These are phyloP conservation scores for Cutaneotrichosporon dermatis DNA, from an alignment of 1,284 basidiomycete species.

Conservation along the genomic window DNA sequence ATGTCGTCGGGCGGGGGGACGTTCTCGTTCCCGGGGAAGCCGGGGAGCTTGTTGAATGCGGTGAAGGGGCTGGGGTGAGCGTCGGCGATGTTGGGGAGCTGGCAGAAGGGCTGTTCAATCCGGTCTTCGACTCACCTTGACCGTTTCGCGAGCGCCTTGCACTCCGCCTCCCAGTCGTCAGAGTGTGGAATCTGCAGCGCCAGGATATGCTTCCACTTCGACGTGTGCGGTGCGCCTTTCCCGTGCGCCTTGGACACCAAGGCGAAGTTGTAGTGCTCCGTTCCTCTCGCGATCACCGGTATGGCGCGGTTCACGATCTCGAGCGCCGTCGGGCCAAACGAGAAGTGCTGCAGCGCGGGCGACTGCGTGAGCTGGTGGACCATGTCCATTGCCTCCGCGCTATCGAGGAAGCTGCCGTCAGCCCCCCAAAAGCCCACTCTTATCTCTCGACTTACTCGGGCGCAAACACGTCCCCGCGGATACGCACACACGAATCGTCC, in stretches of 20 bases:
- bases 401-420: slow-evolving; percentile 43
- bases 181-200: slow-evolving; percentile 41
- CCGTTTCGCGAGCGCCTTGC: slow-evolving; percentile 30
- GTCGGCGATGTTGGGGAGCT: too few relatives aligned
- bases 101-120: too few relatives aligned
- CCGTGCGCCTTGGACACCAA: slow-evolving; percentile 15
- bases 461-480: slow-evolving; percentile 43
- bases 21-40: slow-evolving; percentile 47
- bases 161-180: slow-evolving; percentile 31
- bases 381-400: slow-evolving; percentile 32
- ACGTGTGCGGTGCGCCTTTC: slow-evolving; percentile 12
- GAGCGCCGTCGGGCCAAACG: slow-evolving; percentile 41
- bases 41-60: slow-evolving; percentile 45
- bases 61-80: slow-evolving; percentile 36
- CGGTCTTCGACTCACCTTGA: slow-evolving; percentile 28
- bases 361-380: slow-evolving; percentile 37
- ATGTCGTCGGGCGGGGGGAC: slow-evolving; percentile 41
- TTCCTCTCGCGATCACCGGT: slow-evolving; percentile 29
- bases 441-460: slow-evolving; percentile 30
- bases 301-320: slow-evolving; percentile 34
- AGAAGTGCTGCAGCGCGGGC: slow-evolving; percentile 43
- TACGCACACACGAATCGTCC: slow-evolving; percentile 35
- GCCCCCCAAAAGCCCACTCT: not conserved
- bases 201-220: slow-evolving; percentile 42
- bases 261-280: slow-evolving; percentile 29